Conservation (phyloP, 768 basidiomycete species). For the Leccinum ochraceum region DNA sequence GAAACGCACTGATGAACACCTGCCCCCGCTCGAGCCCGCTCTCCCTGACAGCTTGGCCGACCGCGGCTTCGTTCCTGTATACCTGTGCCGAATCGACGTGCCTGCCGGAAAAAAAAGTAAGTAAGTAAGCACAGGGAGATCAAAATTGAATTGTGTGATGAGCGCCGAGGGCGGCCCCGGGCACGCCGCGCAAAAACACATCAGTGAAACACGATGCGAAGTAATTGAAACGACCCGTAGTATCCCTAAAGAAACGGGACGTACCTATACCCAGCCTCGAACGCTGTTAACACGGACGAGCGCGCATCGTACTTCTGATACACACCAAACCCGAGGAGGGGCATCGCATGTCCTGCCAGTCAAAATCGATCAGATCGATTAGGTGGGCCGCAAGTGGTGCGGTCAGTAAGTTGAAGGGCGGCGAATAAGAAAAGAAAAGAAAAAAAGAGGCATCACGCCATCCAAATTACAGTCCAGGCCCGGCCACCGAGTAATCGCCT, state of each 20-base stretch:
- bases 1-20: constrained; percentile 65
- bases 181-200: background rate
- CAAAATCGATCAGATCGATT: constrained; percentile 6
- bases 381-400: background rate
- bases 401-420: background rate
- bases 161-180: background rate
- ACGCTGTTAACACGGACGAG: constrained; percentile 58
- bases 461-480: background rate
- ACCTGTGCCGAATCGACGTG: constrained; percentile 75
- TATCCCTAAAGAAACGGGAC: constrained; percentile 1
- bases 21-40: constrained; percentile 58
- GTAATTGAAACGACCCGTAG: background rate
- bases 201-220: background rate
- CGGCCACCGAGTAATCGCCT: constrained; percentile 28
- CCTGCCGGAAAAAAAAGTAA: constrained; percentile 35
- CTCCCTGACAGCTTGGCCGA: constrained; percentile 59
- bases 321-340: constrained; percentile 69
- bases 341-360: constrained; percentile 53
- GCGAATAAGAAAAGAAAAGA: background rate
- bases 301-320: constrained; percentile 63
- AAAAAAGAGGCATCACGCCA: background rate
- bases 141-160: background rate
- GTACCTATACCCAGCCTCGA: constrained; percentile 67
- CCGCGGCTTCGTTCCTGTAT: constrained; percentile 65
- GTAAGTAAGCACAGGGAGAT: background rate